These are phyloP conservation scores for Pythium brachiatum DNA, from an alignment of 352 stramenopile species.

Conservation along the genomic window DNA sequence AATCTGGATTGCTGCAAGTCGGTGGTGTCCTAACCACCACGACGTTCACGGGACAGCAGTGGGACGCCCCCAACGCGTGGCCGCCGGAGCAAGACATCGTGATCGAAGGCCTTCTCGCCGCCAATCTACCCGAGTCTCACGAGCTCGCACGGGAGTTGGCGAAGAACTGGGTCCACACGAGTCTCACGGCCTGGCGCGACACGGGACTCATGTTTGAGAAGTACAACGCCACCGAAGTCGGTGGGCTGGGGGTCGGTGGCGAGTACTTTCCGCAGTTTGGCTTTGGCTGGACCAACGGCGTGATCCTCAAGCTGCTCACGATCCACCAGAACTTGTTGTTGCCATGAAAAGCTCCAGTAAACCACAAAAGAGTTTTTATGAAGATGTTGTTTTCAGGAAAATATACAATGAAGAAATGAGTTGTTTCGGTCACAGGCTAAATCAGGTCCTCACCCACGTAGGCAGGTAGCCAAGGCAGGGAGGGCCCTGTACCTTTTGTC, in stretches of 20 bases:
- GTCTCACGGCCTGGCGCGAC: conserved; percentile 57
- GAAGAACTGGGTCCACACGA: conserved; percentile 63
- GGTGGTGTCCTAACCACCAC: conserved; percentile 72
- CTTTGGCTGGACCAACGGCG: conserved; percentile 87
- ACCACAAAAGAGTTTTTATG: background rate
- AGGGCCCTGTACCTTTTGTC: background rate
- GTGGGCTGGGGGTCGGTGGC: conserved; percentile 66
- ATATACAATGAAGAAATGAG: conserved; percentile 15
- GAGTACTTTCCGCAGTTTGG: conserved; percentile 89
- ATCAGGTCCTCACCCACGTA: background rate
- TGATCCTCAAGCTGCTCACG: conserved; percentile 86
- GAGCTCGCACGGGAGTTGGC: conserved; percentile 49
- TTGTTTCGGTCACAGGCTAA: background rate
- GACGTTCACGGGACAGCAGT: conserved; percentile 79
- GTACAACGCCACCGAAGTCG: conserved; percentile 74
- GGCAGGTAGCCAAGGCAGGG: background rate
- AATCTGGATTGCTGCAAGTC: conserved; percentile 58
- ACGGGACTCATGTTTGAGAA: conserved; percentile 89
- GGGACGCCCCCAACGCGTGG: conserved; percentile 86
- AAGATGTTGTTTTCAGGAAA: conserved; percentile 1
- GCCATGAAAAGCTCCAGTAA: background rate
- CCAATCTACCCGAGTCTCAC: conserved; percentile 47
- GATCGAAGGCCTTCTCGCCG: conserved; percentile 66
- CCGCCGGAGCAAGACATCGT: conserved; percentile 80
- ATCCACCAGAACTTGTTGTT: conserved; percentile 68